Evolutionary conservation across 108 stramenopile genomes (phyloP), one percentile per base, ranked within the genome.

Genomic region (Parietichytrium sp.): DNA sequence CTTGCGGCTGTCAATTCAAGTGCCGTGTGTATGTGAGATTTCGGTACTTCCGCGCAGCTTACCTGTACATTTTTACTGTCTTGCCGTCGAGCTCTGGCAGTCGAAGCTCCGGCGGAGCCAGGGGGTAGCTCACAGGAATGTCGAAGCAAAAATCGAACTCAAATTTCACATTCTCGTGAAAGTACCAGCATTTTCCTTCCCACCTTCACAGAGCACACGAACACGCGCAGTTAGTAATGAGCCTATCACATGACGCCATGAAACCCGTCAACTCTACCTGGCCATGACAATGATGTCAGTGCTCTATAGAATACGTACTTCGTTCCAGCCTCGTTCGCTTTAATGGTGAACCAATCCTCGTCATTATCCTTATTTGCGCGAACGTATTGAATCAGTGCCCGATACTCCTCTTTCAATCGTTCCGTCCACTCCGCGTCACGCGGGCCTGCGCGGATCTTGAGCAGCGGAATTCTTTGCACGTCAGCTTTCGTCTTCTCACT

Each of bases 181-280:
- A 82, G 15, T 55, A 29, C 81, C 81, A 82, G 81, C 81, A 82
- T 25, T 77, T 82, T 13, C 81, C 81, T 16, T 49, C 72, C 81
- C 81, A 82, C 20, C 54, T 13, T 16, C n/a, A n/a, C n/a, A n/a
- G n/a, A n/a, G n/a, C n/a, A n/a, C n/a, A n/a, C n/a, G n/a, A n/a
- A n/a, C n/a, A n/a, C n/a, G n/a, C n/a, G n/a, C n/a, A n/a, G n/a
- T n/a, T n/a, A n/a, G n/a, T n/a, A n/a, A n/a, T n/a, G n/a, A n/a
- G n/a, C n/a, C n/a, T n/a, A n/a, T n/a, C n/a, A n/a, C n/a, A n/a
- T n/a, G n/a, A n/a, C n/a, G n/a, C n/a, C n/a, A n/a, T n/a, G n/a
- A n/a, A n/a, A n/a, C n/a, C n/a, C n/a, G n/a, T n/a, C n/a, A n/a
- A n/a, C n/a, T n/a, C n/a, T n/a, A n/a, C n/a, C n/a, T n/a, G n/a